Evolutionary conservation across 2,329 filamentous ascomycete genomes (phyloP), one percentile per base, ranked within the genome.

Genomic region (Clonostachys rhizophaga): DNA sequence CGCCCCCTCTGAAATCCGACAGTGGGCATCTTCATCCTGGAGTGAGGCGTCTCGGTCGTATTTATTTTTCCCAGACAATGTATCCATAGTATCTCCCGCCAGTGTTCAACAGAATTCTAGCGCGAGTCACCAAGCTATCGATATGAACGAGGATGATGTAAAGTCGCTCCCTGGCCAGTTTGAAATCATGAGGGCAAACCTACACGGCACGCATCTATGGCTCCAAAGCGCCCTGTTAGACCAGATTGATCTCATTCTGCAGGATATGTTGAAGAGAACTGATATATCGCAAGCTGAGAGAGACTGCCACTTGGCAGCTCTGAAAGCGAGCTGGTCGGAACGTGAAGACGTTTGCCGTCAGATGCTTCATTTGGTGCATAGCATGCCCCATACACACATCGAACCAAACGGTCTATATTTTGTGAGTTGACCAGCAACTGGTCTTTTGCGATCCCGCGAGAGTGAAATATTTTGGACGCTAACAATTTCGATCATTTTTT

Each of bases 121-220:
- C 5, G 40, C 5, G 12, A 41, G 13, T 14, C 2, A 41, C 6
- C 16, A 17, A 16, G 42, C 20, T 14, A 16, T 6, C 20, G 42
- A 43, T 3, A 24, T 14, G 20, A 11, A n/a, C 16, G 17, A 12
- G n/a, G 42, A 11, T n/a, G 14, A 30, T 43, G 42, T 7, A 5
- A 43, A n/a, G 10, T 16, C 18, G 7, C 18, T 30, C 13, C 52
- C n/a, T 7, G 53, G 49, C 0, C 58, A 57, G 41, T 47, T 49
- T 17, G 54, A 61, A 42, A 53, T 62, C 2, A 59, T 63, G 48
- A 50, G 65, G 5, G 62, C 60, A 1, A 67, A 68, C 18, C 49
- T 68, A 1, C 64, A 68, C 36, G 60, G 62, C 8, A 68, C 63
- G 1, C 65, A 68, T 47, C 49, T 68, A 2, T 68, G 64, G 65